phyloP scores from a whole-genome alignment of 148 eudicot genomes.

The Rhododendron williamsianum region DNA sequence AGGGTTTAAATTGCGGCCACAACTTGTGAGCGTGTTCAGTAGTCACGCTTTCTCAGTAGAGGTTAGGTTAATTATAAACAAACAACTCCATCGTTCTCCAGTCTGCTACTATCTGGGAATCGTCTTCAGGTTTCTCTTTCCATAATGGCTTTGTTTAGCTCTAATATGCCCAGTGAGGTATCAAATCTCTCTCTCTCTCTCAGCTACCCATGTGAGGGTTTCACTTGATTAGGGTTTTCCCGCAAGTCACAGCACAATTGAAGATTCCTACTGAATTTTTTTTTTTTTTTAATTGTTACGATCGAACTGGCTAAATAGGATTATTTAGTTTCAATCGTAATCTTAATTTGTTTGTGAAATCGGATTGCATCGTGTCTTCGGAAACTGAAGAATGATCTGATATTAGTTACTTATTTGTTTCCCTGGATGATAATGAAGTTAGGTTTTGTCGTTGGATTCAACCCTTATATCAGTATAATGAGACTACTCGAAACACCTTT shows the following conservation, averaged over 20 bases:
- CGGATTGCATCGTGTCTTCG: neutral
- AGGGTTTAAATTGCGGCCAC: too few relatives aligned
- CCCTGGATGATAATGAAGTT: neutral
- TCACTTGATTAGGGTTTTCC: neutral
- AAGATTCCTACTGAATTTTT: neutral
- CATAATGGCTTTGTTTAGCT: neutral
- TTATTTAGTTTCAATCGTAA: neutral
- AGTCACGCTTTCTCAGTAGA: too few relatives aligned
- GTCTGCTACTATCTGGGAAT: neutral
- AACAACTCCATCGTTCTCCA: neutral
- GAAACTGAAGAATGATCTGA: neutral
- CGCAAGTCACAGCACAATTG: neutral
- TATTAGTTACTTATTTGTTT: neutral
- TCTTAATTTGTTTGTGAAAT: neutral
- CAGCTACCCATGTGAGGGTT: neutral
- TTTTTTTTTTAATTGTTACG: neutral
- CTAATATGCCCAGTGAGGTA: neutral
- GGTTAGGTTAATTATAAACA: too few relatives aligned
- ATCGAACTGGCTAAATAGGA: neutral
- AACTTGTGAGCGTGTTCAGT: too few relatives aligned
- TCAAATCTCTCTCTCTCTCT: neutral
- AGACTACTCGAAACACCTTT: neutral
- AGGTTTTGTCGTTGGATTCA: neutral
- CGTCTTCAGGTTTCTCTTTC: neutral
- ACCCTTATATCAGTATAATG: neutral